Conservation (phyloP, 495 filamentous ascomycete genomes). For the Aspergillus cristatus region DNA sequence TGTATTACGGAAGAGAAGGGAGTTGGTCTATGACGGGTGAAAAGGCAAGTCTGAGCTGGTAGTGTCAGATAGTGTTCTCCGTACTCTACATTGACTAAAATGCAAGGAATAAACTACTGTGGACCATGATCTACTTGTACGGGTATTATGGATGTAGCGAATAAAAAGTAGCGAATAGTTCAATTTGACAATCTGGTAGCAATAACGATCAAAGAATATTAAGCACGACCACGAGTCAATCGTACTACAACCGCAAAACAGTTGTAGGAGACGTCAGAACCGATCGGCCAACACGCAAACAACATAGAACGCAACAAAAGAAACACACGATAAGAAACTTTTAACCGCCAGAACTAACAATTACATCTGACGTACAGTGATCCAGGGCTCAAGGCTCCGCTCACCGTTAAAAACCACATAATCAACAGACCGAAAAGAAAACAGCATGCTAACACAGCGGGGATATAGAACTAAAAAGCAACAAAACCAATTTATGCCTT, state of each 20-base stretch:
- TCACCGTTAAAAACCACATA: constrained; percentile 16
- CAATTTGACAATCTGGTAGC: constrained; percentile 4
- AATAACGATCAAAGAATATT: no score
- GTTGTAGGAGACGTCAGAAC: constrained; percentile 49
- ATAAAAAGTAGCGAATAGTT: neutral
- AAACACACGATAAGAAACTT: constrained; percentile 19
- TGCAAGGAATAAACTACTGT: no score
- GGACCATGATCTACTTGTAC: no score
- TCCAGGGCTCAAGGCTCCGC: constrained; percentile 27
- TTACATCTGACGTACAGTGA: constrained; percentile 18
- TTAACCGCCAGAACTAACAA: constrained; percentile 16
- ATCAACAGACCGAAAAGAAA: constrained; percentile 10
- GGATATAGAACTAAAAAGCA: constrained; percentile 5
- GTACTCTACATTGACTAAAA: no score
- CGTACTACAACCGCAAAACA: constrained; percentile 10
- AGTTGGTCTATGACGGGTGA: constrained; percentile 24
- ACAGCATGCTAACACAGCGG: constrained; percentile 2
- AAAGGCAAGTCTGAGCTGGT: constrained; percentile 50
- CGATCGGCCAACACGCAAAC: constrained; percentile 20
- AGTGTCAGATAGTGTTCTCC: neutral
- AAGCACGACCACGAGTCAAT: constrained; percentile 47
- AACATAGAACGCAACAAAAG: constrained; percentile 4
- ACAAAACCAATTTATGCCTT: constrained; percentile 18
- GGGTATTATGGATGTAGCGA: constrained; percentile 1
- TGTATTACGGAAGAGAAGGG: constrained; percentile 2